Evolutionary conservation across 768 basidiomycete species (phyloP), one percentile per base, ranked within the genome.

Genomic region (Trametes sanguinea): DNA sequence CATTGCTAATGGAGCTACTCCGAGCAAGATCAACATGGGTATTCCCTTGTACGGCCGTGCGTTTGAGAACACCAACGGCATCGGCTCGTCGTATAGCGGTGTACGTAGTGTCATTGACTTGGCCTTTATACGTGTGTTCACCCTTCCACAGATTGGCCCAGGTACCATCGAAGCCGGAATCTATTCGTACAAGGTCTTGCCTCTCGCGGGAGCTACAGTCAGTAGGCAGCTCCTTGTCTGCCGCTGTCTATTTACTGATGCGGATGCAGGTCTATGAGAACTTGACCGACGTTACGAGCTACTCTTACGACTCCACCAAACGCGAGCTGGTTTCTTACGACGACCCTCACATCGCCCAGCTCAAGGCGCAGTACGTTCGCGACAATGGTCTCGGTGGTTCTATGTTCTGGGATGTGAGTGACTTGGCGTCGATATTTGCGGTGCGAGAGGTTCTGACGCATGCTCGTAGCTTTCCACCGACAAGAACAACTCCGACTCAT

Each of bases 1-100:
- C 69, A 63, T 80, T 11, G 73, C 78, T 8, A 73, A 80, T 22
- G 92, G 91, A 7, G 88, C 91, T 2, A 81, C 83, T 3, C 74
- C 84, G 0, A 70, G 72, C 65, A 92, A 92, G 75, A 82, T 93
- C 43, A 82, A 80, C 42, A 76, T 93, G 71, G 92, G 90, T 54
- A 87, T 93, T 71, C 92, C 92, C 3, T 77, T 92, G 3, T 94
- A 93, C 67, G 92, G 91, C 0, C 85, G 86, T 67, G 85, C 87
- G 1, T 94, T 93, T 68, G 86, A 89, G 69, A 76, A 83, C 35
- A 93, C 91, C 0, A 67, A 71, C 39, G 88, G 88, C 6, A 77
- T 92, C 60, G 89, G 90, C 5, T 75, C 80, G 43, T 71, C 90
- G 3, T 94, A 86, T 76, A 83, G 71, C 32, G 90, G 90, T 13